phyloP scores from a whole-genome alignment of 225 moss, liverwort and hornwort species.

The Sphagnum tenellum region DNA sequence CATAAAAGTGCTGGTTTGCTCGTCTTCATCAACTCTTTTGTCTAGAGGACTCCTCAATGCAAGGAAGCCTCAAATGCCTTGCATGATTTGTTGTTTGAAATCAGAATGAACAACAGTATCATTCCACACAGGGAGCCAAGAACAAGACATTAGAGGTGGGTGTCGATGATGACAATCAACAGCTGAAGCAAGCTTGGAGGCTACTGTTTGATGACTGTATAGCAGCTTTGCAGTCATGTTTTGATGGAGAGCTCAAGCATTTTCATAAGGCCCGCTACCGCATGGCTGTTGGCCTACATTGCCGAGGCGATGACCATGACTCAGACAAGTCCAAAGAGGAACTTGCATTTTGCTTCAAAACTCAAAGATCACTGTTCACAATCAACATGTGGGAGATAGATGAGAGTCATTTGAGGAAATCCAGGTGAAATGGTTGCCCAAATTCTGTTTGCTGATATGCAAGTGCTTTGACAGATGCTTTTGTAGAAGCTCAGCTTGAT shows the following conservation, averaged over 20 bases:
- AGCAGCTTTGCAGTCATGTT: conserved; percentile 73
- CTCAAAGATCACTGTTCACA: conserved; percentile 87
- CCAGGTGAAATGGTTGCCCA: conserved; percentile 32
- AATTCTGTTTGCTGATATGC: too few species aligned
- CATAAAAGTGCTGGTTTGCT: too few species aligned
- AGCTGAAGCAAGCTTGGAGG: conserved; percentile 57
- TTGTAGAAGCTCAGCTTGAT: too few species aligned
- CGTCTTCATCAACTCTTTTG: too few species aligned
- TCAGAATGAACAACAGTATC: too few species aligned
- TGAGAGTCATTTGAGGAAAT: conserved; percentile 76
- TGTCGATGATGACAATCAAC: conserved; percentile 38
- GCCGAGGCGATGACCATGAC: conserved; percentile 56
- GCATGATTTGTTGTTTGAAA: too few species aligned
- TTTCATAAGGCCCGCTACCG: conserved; percentile 96
- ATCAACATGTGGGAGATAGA: conserved; percentile 99
- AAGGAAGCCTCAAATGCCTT: too few species aligned
- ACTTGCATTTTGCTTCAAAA: conserved; percentile 93
- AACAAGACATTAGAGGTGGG: conserved; percentile 14
- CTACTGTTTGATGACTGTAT: conserved; percentile 81
- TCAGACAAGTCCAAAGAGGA: conserved; percentile 92
- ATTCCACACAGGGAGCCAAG: too few species aligned
- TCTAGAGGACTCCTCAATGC: too few species aligned
- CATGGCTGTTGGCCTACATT: conserved; percentile 65
- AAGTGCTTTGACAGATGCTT: too few species aligned
- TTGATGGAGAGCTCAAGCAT: conserved; percentile 96